These are phyloP conservation scores for Phallus indusiatus DNA, from an alignment of 768 basidiomycete genomes.

Conservation along the genomic window DNA sequence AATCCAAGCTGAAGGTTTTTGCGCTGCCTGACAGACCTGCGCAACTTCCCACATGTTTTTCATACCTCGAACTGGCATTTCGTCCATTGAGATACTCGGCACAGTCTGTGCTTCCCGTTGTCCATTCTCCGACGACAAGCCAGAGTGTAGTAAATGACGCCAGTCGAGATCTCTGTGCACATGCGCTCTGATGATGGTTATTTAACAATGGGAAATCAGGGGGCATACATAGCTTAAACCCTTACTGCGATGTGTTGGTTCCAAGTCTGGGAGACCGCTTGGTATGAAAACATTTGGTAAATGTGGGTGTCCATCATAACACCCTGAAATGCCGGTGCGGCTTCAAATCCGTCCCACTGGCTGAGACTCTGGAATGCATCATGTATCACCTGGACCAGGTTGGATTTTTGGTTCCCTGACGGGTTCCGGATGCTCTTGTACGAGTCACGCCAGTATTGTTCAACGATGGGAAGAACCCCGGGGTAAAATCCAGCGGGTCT, in stretches of 20 bases:
- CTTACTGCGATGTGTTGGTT: slow-evolving; percentile 8
- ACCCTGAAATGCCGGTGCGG: slow-evolving; percentile 42
- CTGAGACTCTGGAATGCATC: slow-evolving; percentile 73
- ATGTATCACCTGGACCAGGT: slow-evolving; percentile 58
- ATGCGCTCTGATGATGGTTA: slow-evolving; percentile 32
- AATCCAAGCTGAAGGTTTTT: slow-evolving; percentile 60
- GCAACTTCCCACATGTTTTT: slow-evolving; percentile 69
- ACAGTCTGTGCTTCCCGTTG: slow-evolving; percentile 68
- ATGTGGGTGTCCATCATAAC: slow-evolving; percentile 76
- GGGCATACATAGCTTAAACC: neutral
- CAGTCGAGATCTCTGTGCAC: slow-evolving; percentile 36
- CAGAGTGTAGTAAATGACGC: slow-evolving; percentile 49
- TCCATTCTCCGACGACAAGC: slow-evolving; percentile 86
- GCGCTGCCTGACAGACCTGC: slow-evolving; percentile 62
- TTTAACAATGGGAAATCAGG: neutral
- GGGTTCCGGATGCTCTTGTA: slow-evolving; percentile 66
- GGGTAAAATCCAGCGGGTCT: slow-evolving; percentile 66
- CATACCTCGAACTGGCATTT: slow-evolving; percentile 50
- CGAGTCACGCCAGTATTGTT: slow-evolving; percentile 65
- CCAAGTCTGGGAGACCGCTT: slow-evolving; percentile 1
- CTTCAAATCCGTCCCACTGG: slow-evolving; percentile 60
- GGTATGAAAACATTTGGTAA: slow-evolving; percentile 62
- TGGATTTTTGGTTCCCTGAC: slow-evolving; percentile 34
- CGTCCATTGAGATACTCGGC: slow-evolving; percentile 80
- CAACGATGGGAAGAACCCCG: slow-evolving; percentile 38